These are phyloP conservation scores for Penicillium paxilli DNA, from an alignment of 495 filamentous ascomycete genomes.

Conservation along the genomic window DNA sequence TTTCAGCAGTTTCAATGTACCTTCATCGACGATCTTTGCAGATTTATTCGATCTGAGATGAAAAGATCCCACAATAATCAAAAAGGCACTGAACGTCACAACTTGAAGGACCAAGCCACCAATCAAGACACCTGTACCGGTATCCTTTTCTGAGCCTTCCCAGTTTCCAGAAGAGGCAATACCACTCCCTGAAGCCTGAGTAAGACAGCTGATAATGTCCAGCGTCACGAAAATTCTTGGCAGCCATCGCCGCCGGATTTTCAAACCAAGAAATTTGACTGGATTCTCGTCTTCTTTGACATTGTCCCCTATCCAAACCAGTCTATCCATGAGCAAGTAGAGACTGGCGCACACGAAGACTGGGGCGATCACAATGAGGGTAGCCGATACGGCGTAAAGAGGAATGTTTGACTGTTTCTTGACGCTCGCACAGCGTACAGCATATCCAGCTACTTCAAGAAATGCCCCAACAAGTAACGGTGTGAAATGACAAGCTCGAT, in stretches of 20 bases:
- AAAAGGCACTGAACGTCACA: neutral
- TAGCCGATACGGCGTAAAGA: neutral
- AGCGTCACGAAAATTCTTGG: constrained; percentile 33
- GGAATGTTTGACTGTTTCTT: neutral
- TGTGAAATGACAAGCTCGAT: neutral
- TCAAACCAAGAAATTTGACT: neutral
- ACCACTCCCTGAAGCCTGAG: constrained; percentile 32
- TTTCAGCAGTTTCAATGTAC: neutral
- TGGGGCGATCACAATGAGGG: neutral
- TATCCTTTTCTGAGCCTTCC: neutral
- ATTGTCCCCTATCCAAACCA: neutral
- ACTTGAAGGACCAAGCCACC: neutral
- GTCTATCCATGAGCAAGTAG: neutral
- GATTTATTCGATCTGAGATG: neutral
- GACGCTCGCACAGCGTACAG: neutral
- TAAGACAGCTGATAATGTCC: constrained; percentile 33
- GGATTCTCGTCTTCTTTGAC: neutral
- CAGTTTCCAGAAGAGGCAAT: constrained; percentile 34
- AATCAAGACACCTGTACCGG: neutral
- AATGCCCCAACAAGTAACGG: neutral
- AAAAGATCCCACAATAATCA: neutral
- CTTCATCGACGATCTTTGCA: neutral
- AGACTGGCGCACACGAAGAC: neutral
- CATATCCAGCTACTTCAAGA: neutral
- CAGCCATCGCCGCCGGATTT: constrained; percentile 10